Evolutionary conservation across 805 yeast species (phyloP).

Genomic region (Myxozyma geophila): DNA sequence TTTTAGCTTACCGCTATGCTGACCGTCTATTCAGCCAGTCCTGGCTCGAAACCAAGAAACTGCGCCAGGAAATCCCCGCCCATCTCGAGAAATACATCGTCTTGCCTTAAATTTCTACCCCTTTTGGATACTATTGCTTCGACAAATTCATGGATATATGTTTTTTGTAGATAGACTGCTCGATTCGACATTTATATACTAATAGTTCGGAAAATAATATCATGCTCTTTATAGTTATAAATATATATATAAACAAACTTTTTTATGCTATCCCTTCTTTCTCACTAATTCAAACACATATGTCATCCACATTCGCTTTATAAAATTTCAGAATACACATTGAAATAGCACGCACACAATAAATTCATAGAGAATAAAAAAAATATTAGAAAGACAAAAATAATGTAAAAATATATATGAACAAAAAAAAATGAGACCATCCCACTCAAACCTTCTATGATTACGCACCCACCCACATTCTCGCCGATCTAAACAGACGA

Average conservation of each 20-base stretch:
- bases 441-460: neutral
- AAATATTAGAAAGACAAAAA: neutral
- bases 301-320: too few relatives aligned
- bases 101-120: slow-evolving; percentile 39
- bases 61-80: slow-evolving; percentile 67
- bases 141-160: neutral
- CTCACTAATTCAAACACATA: neutral
- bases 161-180: neutral
- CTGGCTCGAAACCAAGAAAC: slow-evolving; percentile 75
- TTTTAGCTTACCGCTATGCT: slow-evolving; percentile 61
- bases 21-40: slow-evolving; percentile 75
- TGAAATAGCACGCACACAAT: neutral
- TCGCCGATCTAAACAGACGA: slow-evolving; percentile 85
- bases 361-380: neutral
- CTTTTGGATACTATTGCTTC: neutral
- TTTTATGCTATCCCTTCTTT: neutral
- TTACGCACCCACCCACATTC: slow-evolving; percentile 74
- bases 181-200: too few relatives aligned
- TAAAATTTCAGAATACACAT: too few relatives aligned
- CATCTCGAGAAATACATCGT: slow-evolving; percentile 70
- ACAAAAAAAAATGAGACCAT: neutral
- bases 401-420: neutral
- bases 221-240: neutral
- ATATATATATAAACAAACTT: neutral
- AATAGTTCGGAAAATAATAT: neutral